A percentile compares a stretch with the other conserved stretches of the same genome.
Evolutionary conservation across 495 filamentous ascomycete genomes (phyloP).

Genomic region (Articulospora tetracladia): DNA sequence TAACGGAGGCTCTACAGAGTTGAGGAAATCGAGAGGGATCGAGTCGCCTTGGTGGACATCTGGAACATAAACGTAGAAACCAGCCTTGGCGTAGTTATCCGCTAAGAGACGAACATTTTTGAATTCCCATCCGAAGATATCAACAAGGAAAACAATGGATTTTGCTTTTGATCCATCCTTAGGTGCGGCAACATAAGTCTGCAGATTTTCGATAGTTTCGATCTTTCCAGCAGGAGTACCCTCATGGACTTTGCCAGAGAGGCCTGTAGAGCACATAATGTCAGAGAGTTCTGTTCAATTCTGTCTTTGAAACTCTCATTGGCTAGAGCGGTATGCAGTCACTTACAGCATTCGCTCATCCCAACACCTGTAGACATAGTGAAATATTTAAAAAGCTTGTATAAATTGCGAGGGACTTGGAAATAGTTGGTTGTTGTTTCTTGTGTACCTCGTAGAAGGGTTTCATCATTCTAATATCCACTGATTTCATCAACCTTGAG

Average conservation of each 20-base stretch:
- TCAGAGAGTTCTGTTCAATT: neutral
- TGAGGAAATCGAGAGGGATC: constrained; percentile 30
- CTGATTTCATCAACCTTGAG: neutral
- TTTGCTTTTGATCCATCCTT: constrained; percentile 13
- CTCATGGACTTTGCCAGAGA: constrained; percentile 32
- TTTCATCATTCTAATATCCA: neutral
- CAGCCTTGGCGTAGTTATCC: constrained; percentile 39
- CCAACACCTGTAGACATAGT: neutral
- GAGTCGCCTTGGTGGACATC: constrained; percentile 40
- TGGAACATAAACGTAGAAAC: constrained; percentile 38
- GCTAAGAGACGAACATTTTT: constrained; percentile 40
- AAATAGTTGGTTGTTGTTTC: too few relatives aligned
- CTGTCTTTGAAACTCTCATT: too few relatives aligned
- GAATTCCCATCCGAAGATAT: constrained; percentile 36
- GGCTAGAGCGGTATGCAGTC: too few relatives aligned
- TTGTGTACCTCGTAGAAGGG: too few relatives aligned
- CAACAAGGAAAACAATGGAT: constrained; percentile 13
- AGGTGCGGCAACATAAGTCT: constrained; percentile 31
- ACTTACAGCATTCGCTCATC: neutral
- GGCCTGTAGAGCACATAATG: neutral
- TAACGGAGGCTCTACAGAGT: constrained; percentile 31
- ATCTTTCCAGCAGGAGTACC: constrained; percentile 33
- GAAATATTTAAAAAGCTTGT: neutral
- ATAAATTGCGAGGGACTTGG: neutral
- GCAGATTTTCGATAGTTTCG: constrained; percentile 35